Evolutionary conservation across 805 yeast species (phyloP).

Genomic region (Ogataea populi-albae): DNA sequence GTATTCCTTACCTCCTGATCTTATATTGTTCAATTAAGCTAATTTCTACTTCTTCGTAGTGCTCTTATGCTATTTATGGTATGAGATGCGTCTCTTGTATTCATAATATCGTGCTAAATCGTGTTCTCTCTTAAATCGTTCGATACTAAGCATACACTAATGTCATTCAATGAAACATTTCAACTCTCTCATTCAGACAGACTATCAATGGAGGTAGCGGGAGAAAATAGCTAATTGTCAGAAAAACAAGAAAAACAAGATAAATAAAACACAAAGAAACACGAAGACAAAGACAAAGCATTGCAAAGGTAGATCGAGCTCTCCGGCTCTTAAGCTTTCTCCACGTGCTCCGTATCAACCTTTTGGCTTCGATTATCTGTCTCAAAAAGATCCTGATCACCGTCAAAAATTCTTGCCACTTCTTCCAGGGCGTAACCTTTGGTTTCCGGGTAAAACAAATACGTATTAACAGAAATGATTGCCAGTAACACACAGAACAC

Average conservation of each 20-base stretch:
- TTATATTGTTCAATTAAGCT: constrained; percentile 27
- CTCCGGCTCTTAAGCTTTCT: constrained; percentile 5
- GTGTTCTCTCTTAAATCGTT: too few species aligned
- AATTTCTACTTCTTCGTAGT: too few species aligned
- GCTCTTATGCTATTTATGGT: too few species aligned
- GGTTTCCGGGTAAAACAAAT: constrained; percentile 44
- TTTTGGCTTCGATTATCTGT: constrained; percentile 8
- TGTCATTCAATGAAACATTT: too few species aligned
- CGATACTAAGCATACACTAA: too few species aligned
- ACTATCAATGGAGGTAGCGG: too few species aligned
- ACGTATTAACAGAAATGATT: constrained; percentile 36
- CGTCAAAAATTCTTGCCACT: constrained; percentile 43
- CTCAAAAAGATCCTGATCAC: constrained; percentile 8
- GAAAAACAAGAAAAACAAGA: too few species aligned
- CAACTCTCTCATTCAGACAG: too few species aligned
- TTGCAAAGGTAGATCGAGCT: not conserved
- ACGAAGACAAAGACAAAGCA: not conserved
- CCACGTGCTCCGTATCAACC: constrained; percentile 13
- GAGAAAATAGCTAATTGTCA: too few species aligned
- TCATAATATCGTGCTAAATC: too few species aligned
- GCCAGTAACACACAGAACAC: constrained; percentile 44
- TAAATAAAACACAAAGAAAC: too few species aligned
- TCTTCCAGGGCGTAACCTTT: constrained; percentile 45
- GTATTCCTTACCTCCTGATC: constrained; percentile 23
- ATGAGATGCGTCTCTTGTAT: too few species aligned